Evolutionary conservation across 2,329 filamentous ascomycete species (phyloP), one percentile per base, ranked within the genome.

Genomic region (Albifimbria verrucaria): DNA sequence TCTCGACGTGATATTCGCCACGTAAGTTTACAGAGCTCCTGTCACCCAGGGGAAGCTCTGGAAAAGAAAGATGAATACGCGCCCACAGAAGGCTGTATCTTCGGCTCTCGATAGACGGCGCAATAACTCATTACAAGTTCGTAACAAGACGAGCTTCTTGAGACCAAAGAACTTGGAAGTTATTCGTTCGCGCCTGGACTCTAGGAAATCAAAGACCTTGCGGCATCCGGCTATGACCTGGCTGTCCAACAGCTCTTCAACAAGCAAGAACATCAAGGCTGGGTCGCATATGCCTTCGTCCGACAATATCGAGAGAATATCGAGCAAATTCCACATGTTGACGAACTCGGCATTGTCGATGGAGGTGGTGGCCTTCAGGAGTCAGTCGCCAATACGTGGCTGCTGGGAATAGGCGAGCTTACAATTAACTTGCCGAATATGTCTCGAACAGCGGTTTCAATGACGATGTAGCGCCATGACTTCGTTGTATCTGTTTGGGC

Each of bases 31-130:
- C 94, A 1, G 94, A 97, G 68, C 94, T 97, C 68, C 93, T 94
- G 71, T 99, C 95, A 26, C 93, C 93, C 0, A 99, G 78, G 1
- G 94, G 94, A 99, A 97, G 69, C 92, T 96, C 69, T 99, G 94
- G 71, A 97, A 99, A 67, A 99, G 84, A 71, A 97, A 99, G 58
- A 99, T 97, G 71, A 97, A 97, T 23, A 99, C 94, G 39, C 94
- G 84, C 17, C 94, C 94, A 65, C 94, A 99, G 68, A 99, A 99
- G 1, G 95, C 92, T 0, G 94, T 95, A 70, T 99, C 94, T 68
- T 97, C 92, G 4, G 94, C 93, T 52, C 94, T 85, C n/a, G 94
- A 97, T 2, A 99, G 79, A 45, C 94, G 83, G 32, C 93, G 86
- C n/a, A 99, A 78, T 17, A 99, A 79, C 72, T 97, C 94, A 69